Conservation (phyloP, 2,329 filamentous ascomycete species). For the Apiospora aurea region DNA sequence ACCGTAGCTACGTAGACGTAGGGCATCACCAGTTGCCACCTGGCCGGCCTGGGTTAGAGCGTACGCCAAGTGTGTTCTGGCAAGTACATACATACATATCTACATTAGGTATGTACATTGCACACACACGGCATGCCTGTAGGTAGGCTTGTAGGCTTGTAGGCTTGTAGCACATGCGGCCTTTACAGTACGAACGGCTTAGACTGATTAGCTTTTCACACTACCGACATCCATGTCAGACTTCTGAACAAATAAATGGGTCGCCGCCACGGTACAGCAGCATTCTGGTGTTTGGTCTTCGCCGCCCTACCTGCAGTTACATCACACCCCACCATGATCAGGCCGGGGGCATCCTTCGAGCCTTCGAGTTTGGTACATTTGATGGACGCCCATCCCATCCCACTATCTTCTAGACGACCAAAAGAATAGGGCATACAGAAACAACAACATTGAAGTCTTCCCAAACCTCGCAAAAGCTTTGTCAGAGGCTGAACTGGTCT, state of each 20-base stretch:
- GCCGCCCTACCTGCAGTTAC: slow-evolving; percentile 15
- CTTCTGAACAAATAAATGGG: slow-evolving; percentile 1
- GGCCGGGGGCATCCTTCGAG: slow-evolving; percentile 6
- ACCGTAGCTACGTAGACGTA: not conserved
- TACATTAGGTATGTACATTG: too few species aligned
- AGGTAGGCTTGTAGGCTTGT: not conserved
- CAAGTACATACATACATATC: not conserved
- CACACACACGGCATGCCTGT: too few species aligned
- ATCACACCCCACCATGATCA: slow-evolving; percentile 18
- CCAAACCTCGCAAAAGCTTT: not conserved
- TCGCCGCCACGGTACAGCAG: slow-evolving; percentile 13
- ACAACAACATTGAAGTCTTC: slow-evolving; percentile 9
- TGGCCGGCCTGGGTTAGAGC: not conserved
- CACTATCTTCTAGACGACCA: slow-evolving; percentile 5
- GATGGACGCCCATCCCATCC: slow-evolving; percentile 11
- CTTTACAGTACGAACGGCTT: slow-evolving; percentile 3
- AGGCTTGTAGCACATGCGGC: not conserved
- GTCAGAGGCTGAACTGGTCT: not conserved
- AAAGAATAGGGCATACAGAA: slow-evolving; percentile 9
- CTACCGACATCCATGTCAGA: slow-evolving; percentile 15
- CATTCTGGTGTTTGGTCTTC: not conserved
- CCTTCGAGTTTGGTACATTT: not conserved
- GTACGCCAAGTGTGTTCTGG: not conserved
- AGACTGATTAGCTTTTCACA: not conserved
- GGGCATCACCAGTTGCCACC: too few species aligned